Evolutionary conservation across 495 filamentous ascomycete species (phyloP), one percentile per base, ranked within the genome.

Genomic region (Aspergillus sparsus): DNA sequence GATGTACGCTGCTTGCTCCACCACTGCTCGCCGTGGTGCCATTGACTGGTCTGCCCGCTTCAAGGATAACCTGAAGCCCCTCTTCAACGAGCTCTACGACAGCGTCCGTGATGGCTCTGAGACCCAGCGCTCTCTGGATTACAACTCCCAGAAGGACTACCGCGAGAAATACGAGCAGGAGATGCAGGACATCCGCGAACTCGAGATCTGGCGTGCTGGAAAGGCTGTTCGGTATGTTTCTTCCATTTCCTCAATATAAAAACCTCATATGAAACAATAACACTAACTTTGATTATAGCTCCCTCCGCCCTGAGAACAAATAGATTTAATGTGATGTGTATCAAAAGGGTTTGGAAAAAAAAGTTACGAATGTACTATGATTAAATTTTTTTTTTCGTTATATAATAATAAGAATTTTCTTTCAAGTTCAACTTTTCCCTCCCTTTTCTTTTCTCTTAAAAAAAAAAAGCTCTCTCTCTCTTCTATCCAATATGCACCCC

Each of bases 1-100:
- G 91, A 98, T 98, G 95, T 98, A 96, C 83, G 92, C 93, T 67
- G 94, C 94, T 65, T 98, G 94, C 89, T 98, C 93, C 55, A 98
- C 95, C 69, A 98, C 95, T 42, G 94, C 94, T 68, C 90, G 94
- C 72, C 92, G 94, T 73, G 94, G 94, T 80, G 94, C 94, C 79
- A 96, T 98, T 73, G 94, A 98, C 85, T 98, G 94, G 95, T 93
- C 89, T 74, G 84, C 84, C 72, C 82, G 80, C 66, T 98, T 98
- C 89, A 96, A 95, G 87, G 88, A 91, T 66, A 91, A 87, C 65
- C 83, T 98, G 75, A 98, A 98, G 87, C 94, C 95, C 67, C 88
- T 98, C 66, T 98, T 98, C 85, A 92, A 96, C 80, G 81, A 91
- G 66, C 88, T 98, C 54, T 98, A 98, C 82, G 86, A 93, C 78